These are phyloP conservation scores for Hebeloma cylindrosporum DNA, from an alignment of 768 basidiomycete genomes.

Conservation along the genomic window DNA sequence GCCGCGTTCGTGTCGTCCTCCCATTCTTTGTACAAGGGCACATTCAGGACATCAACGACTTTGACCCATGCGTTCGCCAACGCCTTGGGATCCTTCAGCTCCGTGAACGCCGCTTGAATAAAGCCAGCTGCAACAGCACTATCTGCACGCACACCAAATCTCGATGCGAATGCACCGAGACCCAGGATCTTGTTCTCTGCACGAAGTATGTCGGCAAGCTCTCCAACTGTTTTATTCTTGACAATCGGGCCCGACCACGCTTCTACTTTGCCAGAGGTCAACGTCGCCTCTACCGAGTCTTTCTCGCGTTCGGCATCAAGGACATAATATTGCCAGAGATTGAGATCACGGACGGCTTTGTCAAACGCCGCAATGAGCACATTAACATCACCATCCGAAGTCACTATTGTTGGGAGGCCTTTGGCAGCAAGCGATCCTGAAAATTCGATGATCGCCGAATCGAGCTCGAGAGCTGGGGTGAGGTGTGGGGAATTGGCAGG, in stretches of 20 bases:
- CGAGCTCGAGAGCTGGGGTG: constrained; percentile 88
- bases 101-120: constrained; percentile 63
- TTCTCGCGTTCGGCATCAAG: constrained; percentile 72
- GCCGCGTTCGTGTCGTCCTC: constrained; percentile 78
- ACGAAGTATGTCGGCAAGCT: constrained; percentile 67
- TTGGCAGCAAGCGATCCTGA: constrained; percentile 61
- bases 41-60: constrained; percentile 85
- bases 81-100: constrained; percentile 46
- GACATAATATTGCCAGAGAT: constrained; percentile 95
- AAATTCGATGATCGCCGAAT: constrained; percentile 81
- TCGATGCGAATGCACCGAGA: constrained; percentile 57
- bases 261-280: constrained; percentile 45
- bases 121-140: constrained; percentile 70
- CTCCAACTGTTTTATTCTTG: constrained; percentile 54
- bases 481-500: constrained; percentile 91
- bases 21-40: constrained; percentile 85
- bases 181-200: constrained; percentile 54
- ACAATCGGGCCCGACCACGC: constrained; percentile 66
- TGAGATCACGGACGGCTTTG: constrained; percentile 56
- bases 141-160: constrained; percentile 69
- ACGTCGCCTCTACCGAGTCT: constrained; percentile 51
- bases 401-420: constrained; percentile 72
- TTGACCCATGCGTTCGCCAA: constrained; percentile 72
- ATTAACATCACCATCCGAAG: constrained; percentile 67
- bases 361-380: constrained; percentile 63